Base-by-base conservation (phyloP, 2,329 filamentous ascomycete species). In the Incumbomyces lentus region DNA sequence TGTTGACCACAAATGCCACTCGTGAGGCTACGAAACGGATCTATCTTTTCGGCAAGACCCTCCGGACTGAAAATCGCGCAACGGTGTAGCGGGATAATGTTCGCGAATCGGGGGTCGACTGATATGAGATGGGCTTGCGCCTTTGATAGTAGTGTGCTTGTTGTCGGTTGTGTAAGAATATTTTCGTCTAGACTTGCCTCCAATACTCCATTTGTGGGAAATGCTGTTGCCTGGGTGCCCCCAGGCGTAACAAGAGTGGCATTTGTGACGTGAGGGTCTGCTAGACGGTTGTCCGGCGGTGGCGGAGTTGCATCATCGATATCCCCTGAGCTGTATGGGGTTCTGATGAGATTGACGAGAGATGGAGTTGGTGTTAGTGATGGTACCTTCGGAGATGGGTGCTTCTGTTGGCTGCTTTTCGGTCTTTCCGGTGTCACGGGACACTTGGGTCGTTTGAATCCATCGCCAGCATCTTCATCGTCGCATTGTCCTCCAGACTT, bases 1-100 rank as follows among this genome's bases (percentile, higher is more conserved):
- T 98, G 92, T 67, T 96, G 92, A 44, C 86, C 88, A 58, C 96
- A 94, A 60, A 98, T 95, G 43, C 88, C 84, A 63, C 83, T 89
- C 33, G 79, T 76, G 30, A 98, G 73, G 48, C 79, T 81, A 56
- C 84, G 82, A 60, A 95, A 98, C 0, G 92, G 92, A 64, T 96
- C 87, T 50, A 95, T 78, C 53, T 79, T 73, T 64, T 95, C 87
- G 22, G 82, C 78, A n/a, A 96, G 68, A 0, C 88, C 87, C 52
- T 84, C 81, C 0, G 86, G 76, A 1, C 81, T 84, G 66, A 96
- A 96, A 13, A 92, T 68, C 46, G 73, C 74, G 64, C 90, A 96
- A 50, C 76, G 77, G 59, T 94, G 75, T 48, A 78, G 76, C 48
- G 85, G 80, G 40, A 95, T 78, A 14, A 95, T 64, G 0, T 76